Evolutionary conservation across 768 basidiomycete genomes (phyloP).

Genomic region (Guyanaporus albipodus): DNA sequence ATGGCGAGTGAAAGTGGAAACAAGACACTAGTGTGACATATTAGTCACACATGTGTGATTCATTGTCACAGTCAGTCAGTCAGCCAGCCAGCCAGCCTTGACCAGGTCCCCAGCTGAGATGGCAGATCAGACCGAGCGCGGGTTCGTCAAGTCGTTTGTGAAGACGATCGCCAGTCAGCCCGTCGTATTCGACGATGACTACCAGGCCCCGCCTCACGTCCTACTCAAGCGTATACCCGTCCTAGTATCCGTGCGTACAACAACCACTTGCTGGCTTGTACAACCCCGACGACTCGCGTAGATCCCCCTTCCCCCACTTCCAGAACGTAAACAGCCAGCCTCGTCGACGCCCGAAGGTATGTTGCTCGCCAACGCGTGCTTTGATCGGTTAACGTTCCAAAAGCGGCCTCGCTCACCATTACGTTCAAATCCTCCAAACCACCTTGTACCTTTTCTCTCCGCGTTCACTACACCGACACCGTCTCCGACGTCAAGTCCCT

Average conservation of each 20-base stretch:
- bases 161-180: constrained; percentile 65
- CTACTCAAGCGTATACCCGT: constrained; percentile 68
- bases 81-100: constrained; percentile 25
- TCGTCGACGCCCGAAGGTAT: constrained; percentile 32
- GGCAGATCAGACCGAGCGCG: constrained; percentile 56
- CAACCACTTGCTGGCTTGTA: background rate
- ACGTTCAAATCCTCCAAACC: constrained; percentile 94
- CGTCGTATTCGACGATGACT: constrained; percentile 67
- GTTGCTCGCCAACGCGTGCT: background rate
- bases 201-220: constrained; percentile 65
- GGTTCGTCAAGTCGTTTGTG: constrained; percentile 64
- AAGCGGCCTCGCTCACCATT: constrained; percentile 45
- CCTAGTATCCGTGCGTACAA: constrained; percentile 53
- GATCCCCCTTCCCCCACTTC: constrained; percentile 60
- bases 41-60: constrained; percentile 21
- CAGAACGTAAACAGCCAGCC: constrained; percentile 44
- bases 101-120: constrained; percentile 19
- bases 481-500: constrained; percentile 75
- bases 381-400: constrained; percentile 8
- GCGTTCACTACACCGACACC: constrained; percentile 77
- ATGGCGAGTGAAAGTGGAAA: constrained; percentile 24
- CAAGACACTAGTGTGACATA: constrained; percentile 15
- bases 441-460: constrained; percentile 65
- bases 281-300: constrained; percentile 29
- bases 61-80: constrained; percentile 15